These are phyloP conservation scores for Leccinellum luteum DNA, from an alignment of 768 basidiomycete species.

Conservation along the genomic window DNA sequence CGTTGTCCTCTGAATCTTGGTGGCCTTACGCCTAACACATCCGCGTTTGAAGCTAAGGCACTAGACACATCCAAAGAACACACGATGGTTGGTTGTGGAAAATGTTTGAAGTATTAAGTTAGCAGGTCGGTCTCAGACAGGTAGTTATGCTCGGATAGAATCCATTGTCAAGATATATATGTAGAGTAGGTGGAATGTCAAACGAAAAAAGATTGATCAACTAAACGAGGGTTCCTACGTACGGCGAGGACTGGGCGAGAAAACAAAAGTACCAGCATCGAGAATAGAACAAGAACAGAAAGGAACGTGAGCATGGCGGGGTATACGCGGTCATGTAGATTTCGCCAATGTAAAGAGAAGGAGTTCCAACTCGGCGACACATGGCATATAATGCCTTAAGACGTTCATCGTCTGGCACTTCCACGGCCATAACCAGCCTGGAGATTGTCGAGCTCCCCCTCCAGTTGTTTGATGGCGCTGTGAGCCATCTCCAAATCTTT, in stretches of 20 bases:
- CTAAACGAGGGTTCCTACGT: slow-evolving; percentile 25
- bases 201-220: slow-evolving; percentile 11
- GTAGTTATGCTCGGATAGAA: neutral
- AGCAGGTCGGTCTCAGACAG: neutral
- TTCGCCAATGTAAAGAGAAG: slow-evolving; percentile 6
- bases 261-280: slow-evolving; percentile 3
- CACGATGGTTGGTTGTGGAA: neutral
- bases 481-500: slow-evolving; percentile 95
- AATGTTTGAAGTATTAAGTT: neutral
- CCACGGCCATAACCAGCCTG: slow-evolving; percentile 83
- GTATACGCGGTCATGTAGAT: slow-evolving; percentile 23
- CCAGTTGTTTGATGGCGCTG: slow-evolving; percentile 87
- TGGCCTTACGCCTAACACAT: neutral
- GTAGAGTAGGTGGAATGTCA: slow-evolving; percentile 17
- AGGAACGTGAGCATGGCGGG: slow-evolving; percentile 19
- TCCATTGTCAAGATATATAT: slow-evolving; percentile 13
- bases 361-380: slow-evolving; percentile 5
- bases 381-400: neutral
- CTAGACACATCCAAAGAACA: no score
- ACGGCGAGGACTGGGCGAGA: neutral
- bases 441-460: slow-evolving; percentile 86
- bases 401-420: slow-evolving; percentile 31
- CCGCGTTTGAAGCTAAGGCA: no score
- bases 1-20: neutral
- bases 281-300: slow-evolving; percentile 10